Evolutionary conservation across 2,329 filamentous ascomycete genomes (phyloP), one percentile per base, ranked within the genome.

Genomic region (Colletotrichum costaricense): DNA sequence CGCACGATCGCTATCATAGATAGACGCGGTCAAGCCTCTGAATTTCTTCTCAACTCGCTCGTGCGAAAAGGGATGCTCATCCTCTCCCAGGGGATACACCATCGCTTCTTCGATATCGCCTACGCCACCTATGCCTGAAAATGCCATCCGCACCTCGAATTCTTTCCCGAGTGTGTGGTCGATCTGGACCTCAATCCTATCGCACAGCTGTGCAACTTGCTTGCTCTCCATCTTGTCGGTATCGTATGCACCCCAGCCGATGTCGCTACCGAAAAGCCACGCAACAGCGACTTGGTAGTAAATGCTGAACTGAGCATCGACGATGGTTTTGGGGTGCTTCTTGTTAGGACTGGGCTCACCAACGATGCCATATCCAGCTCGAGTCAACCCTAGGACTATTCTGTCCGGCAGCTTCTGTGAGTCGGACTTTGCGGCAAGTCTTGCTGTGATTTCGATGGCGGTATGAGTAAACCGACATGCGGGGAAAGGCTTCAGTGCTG

Each of bases 381-480:
- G 77, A 75, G 6, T 68, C 74, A 22, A 78, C 65, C 35, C 74
- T 28, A 79, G 77, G 0, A 60, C 71, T 67, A 79, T 74, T 24
- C 63, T 58, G 22, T 74, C 69, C 8, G 69, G 69, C 5, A 77
- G 64, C 55, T 52, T 63, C 65, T 67, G 72, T 9, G 67, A 63
- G 19, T 55, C 26, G 16, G 60, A 42, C 12, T 76, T 62, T 26
- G 63, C 42, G 14, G 75, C 76, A 19, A 78, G 65, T 19, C 54
- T 42, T 4, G 76, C 69, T 7, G 78, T 77, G 19, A 77, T 59
- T 67, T 80, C 79, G 26, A 80, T 79, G n/a, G 75, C 78, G 1
- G 77, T 75, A 56, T 80, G 78, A 59, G 77, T 79, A 74, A 78
- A 78, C 8, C 78, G 75, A 65, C 42, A 49, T 8, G 42, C 42